Percentiles rank a stretch among this genome's conserved stretches.
Evolutionary conservation across 305 asterid species (phyloP).

Genomic region (Plantago coronopus): DNA sequence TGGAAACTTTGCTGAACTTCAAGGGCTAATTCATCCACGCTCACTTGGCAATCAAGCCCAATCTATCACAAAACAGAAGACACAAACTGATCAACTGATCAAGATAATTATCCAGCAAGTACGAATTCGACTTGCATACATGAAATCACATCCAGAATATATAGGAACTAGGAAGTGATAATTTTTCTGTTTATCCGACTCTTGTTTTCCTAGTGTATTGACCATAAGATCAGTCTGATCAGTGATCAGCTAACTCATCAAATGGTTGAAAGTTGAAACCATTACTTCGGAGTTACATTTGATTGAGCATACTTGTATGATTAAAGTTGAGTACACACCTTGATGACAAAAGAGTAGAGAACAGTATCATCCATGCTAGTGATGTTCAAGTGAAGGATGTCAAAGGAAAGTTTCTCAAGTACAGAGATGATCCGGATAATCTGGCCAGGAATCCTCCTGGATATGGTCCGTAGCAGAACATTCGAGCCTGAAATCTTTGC

Average conservation of each 20-base stretch:
- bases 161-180: too few species aligned
- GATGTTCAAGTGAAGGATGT: conserved; percentile 78
- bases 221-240: too few species aligned
- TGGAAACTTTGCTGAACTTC: conserved; percentile 81
- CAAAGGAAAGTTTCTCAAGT: conserved; percentile 62
- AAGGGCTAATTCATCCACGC: conserved; percentile 78
- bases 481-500: conserved; percentile 78
- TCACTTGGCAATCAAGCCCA: conserved; percentile 84
- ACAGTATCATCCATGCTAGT: conserved; percentile 91
- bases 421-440: conserved; percentile 55
- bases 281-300: too few species aligned
- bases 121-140: not conserved
- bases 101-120: not conserved
- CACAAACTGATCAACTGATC: too few species aligned
- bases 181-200: too few species aligned
- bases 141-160: too few species aligned
- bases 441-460: conserved; percentile 64
- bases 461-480: conserved; percentile 60
- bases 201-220: too few species aligned
- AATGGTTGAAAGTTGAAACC: too few species aligned
- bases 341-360: conserved; percentile 75
- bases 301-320: too few species aligned
- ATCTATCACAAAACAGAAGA: conserved; percentile 38
- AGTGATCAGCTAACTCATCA: too few species aligned
- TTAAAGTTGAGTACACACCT: conserved; percentile 42